Conservation (phyloP, 148 eudicot genomes). For the Bassia scoparia region DNA sequence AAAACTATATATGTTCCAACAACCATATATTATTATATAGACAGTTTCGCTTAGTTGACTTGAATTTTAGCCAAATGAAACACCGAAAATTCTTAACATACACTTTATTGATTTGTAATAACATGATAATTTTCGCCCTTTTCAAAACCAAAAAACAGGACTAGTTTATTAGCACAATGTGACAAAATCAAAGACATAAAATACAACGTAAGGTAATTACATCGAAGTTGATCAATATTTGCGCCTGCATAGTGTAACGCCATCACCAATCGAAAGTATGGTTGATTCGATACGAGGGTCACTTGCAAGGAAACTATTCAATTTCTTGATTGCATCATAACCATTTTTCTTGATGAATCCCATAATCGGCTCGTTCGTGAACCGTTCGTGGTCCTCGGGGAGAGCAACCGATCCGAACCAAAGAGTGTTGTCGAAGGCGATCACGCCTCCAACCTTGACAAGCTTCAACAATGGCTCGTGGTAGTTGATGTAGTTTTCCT, state of each 20-base stretch:
- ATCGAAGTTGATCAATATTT: conserved; percentile 9
- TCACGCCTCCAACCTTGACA: conserved; percentile 30
- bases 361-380: neutral
- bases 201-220: too few relatives aligned
- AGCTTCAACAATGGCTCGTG: conserved; percentile 27
- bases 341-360: neutral
- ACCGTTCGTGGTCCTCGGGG: conserved; percentile 15
- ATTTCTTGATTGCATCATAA: conserved; percentile 8
- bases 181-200: too few relatives aligned
- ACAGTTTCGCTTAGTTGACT: too few relatives aligned
- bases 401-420: conserved; percentile 44
- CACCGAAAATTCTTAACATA: too few relatives aligned
- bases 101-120: too few relatives aligned
- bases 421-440: conserved; percentile 42
- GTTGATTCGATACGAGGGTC: conserved; percentile 39
- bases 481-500: conserved; percentile 24
- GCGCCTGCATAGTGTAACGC: conserved; percentile 48
- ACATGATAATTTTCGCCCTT: too few relatives aligned
- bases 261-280: conserved; percentile 48
- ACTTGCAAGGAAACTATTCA: conserved; percentile 34
- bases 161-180: too few relatives aligned
- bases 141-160: too few relatives aligned
- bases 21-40: too few relatives aligned
- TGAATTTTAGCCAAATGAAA: too few relatives aligned
- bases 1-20: too few relatives aligned